Evolutionary conservation across 345 rosid genomes (phyloP), one percentile per base, ranked within the genome.

Genomic region (Eucalyptus curtisii): DNA sequence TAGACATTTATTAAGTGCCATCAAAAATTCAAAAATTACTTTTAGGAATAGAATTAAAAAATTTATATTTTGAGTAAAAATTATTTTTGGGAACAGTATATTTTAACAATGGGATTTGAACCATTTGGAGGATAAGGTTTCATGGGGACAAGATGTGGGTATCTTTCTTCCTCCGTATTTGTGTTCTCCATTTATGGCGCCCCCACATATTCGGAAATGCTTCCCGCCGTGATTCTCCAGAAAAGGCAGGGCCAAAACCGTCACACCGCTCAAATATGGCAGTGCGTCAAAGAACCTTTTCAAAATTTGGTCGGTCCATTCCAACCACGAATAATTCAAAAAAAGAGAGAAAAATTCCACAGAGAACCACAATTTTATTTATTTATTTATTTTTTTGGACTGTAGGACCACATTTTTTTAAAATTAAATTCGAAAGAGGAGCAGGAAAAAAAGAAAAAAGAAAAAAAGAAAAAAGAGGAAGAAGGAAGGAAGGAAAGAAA

Each of bases 1-100:
- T 7, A 1, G 24, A 7, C 0, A 52, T 19, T 19, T 52, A 52
- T 2, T 2, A 52, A 7, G 4, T 0, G 0, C 0, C 2, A 7
- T 52, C 1, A 52, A 52, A 52, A 19, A 52, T 4, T 7, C 8
- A 52, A 52, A 19, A 52, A 19, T 3, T 52, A 19, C 19, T 19
- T 52, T 7, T 52, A 19, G 25, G 4, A 52, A 20, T 52, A 20
- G 1, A 20, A 52, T 52, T 19, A 52, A 19, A 52, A 17, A 3
- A 13, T 13, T 48, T 3, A 3, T 42, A 3, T n/a, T n/a, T n/a
- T n/a, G n/a, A 42, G 7, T 2, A 42, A 48, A 48, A 48, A 48
- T 12, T 16, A 50, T 6, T 50, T 52, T 20, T 2, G 25, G 2
- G 2, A 52, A 52, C 57, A 52, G 1, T 52, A 52, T 52, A 52